Conservation (phyloP, 2,329 filamentous ascomycete species). For the Aspergillus proliferans region DNA sequence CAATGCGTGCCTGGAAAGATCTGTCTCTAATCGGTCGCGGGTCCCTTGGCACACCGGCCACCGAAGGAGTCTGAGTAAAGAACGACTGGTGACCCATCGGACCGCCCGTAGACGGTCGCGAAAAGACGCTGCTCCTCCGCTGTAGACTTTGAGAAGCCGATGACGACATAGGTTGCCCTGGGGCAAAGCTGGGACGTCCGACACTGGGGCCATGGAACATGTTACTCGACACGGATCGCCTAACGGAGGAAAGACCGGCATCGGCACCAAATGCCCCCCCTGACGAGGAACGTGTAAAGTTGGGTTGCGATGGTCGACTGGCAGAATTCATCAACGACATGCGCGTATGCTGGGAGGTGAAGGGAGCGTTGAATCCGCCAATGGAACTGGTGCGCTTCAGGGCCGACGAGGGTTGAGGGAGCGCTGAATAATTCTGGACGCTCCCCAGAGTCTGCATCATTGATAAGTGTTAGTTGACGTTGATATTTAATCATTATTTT, state of each 20-base stretch:
- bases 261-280: constrained; percentile 72
- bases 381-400: constrained; percentile 88
- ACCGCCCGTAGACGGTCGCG: constrained; percentile 62
- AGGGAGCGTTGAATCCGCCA: constrained; percentile 58
- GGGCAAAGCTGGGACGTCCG: constrained; percentile 67
- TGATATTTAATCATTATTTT: constrained; percentile 1
- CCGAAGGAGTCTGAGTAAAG: constrained; percentile 78
- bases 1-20: constrained; percentile 72
- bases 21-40: constrained; percentile 80
- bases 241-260: constrained; percentile 72
- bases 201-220: constrained; percentile 49
- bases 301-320: constrained; percentile 74
- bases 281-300: constrained; percentile 74
- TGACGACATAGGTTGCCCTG: constrained; percentile 47
- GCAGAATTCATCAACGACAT: constrained; percentile 84
- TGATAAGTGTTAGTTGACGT: constrained; percentile 12
- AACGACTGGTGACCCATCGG: constrained; percentile 81
- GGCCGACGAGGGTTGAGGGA: constrained; percentile 85
- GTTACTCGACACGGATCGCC: constrained; percentile 70
- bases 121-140: constrained; percentile 75
- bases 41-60: constrained; percentile 77
- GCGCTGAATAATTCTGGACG: constrained; percentile 73
- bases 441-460: constrained; percentile 65
- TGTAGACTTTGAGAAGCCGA: constrained; percentile 51
- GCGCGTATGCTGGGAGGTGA: constrained; percentile 67